Base-by-base conservation (phyloP, 2,329 filamentous ascomycete species). In the Hypoxylon sp. region DNA sequence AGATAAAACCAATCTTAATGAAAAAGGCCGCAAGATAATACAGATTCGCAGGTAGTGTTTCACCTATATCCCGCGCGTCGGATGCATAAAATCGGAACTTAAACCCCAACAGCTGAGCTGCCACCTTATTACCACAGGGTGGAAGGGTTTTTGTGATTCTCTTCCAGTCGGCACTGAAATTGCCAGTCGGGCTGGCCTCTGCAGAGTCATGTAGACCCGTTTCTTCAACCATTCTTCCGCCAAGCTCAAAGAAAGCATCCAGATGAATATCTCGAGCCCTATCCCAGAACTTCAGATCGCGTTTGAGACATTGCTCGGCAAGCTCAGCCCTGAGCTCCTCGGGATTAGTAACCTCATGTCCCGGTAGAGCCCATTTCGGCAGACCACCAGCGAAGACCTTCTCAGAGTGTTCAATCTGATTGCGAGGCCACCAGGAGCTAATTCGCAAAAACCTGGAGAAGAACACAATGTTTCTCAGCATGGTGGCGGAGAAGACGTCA, bases 1-100 rank as follows among this genome's bases (percentile, higher is more conserved):
- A 97, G 62, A 99, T 92, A 76, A 99, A 99, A 1, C 95, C 96
- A 68, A 97, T 92, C 79, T 99, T 99, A 79, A 99, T 94, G 28
- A 99, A 86, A 32, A 98, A 85, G 1, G 95, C 94, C 0, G 94
- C 91, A 17, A 99, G 85, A 70, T 95, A 97, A 28, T 98, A 92
- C 2, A 99, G 84, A 71, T 99, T 99, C 39, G 95, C 92, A 0
- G 95, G 95, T 1, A 98, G 83, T 2, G 89, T 84, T 72, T 98
- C 95, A 1, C 85, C 82, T 56, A 89, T 85, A 62, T 92, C 88
- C 58, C 94, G 87, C 34, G 91, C 89, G 26, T 89, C 83, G 0
- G 93, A 96, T 41, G 92, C 91, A 74, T 99, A 99, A 77, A 97
- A 99, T 13, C 92, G 91, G 52, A 99, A 85, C 78, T 99, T 99